Evolutionary conservation across 768 basidiomycete species (phyloP).

Genomic region (Boletus eberwhitei): DNA sequence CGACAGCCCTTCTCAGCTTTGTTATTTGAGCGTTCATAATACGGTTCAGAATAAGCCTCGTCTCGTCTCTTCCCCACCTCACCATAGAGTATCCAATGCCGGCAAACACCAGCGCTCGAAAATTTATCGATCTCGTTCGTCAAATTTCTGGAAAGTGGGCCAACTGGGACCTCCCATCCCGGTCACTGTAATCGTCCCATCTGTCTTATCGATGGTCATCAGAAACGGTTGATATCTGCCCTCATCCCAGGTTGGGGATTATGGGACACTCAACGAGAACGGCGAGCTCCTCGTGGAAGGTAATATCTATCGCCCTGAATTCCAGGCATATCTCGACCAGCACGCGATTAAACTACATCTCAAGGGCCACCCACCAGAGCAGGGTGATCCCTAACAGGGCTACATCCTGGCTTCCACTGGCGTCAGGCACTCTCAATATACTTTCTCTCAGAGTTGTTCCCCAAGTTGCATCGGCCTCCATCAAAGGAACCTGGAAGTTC

Average conservation of each 20-base stretch:
- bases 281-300: constrained; percentile 12
- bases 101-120: neutral
- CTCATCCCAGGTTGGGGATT: constrained; percentile 25
- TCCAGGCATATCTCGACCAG: constrained; percentile 4
- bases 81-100: neutral
- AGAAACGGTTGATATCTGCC: neutral
- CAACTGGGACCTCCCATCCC: constrained; percentile 32
- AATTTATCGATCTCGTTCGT: constrained; percentile 9
- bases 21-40: neutral
- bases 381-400: constrained; percentile 10
- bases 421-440: neutral
- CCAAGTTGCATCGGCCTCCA: constrained; percentile 22
- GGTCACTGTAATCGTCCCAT: constrained; percentile 14
- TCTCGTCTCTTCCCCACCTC: neutral
- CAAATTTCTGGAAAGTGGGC: constrained; percentile 28
- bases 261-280: constrained; percentile 22
- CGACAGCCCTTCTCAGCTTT: neutral
- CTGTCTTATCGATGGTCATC: neutral
- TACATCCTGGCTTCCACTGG: constrained; percentile 21
- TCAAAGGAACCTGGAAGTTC: constrained; percentile 31
- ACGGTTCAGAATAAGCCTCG: neutral
- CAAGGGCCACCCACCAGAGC: neutral
- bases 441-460: neutral
- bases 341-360: neutral
- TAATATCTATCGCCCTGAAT: constrained; percentile 25